phyloP scores from a whole-genome alignment of 2,329 filamentous ascomycete genomes.

The Beauveria sp. region DNA sequence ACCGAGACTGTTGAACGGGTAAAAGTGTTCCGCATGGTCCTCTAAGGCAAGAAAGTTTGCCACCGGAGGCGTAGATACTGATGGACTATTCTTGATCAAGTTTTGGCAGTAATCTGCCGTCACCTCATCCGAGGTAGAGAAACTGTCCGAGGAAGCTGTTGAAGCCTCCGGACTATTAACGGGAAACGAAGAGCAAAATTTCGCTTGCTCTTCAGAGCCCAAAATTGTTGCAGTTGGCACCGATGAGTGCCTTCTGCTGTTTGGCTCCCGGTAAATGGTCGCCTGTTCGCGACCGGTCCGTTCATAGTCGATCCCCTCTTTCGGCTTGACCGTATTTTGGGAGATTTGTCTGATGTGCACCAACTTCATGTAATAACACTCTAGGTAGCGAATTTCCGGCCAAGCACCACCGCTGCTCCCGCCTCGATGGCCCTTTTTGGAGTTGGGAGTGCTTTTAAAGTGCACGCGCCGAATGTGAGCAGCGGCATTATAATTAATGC shows the following conservation, averaged over 20 bases:
- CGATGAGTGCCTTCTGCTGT: not conserved
- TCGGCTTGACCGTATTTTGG: slow-evolving; percentile 23
- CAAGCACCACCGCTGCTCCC: no score
- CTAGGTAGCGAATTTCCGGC: slow-evolving; percentile 24
- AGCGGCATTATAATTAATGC: slow-evolving; percentile 89
- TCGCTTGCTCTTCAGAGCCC: no score
- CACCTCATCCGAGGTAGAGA: no score
- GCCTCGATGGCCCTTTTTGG: slow-evolving; percentile 30
- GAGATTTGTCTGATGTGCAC: slow-evolving; percentile 38
- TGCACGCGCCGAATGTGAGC: slow-evolving; percentile 83
- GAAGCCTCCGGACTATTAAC: not conserved
- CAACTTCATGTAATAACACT: slow-evolving; percentile 52
- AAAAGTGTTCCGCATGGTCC: no score
- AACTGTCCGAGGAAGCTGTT: no score
- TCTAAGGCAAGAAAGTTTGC: no score
- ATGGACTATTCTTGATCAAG: no score
- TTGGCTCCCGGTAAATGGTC: slow-evolving; percentile 5
- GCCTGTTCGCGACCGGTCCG: not conserved
- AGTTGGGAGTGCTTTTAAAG: slow-evolving; percentile 56
- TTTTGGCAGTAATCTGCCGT: no score
- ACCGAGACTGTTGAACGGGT: no score
- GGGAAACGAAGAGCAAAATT: not conserved
- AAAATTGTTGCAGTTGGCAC: not conserved
- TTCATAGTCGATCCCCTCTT: not conserved
- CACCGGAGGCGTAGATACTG: no score